phyloP scores from a whole-genome alignment of 371 early-diverging fungal genomes.

The Mucor mucedo region DNA sequence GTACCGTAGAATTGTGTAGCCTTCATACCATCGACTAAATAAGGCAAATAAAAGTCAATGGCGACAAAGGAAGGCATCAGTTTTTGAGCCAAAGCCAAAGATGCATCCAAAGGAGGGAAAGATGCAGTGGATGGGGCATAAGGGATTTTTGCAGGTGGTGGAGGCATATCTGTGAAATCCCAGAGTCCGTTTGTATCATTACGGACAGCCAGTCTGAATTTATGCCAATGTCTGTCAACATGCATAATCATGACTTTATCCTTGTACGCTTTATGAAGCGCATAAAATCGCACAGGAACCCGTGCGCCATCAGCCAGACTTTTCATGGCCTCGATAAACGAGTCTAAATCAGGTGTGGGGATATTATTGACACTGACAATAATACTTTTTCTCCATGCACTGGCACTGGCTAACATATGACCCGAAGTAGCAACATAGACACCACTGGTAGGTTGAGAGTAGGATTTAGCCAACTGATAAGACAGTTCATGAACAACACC shows the following conservation, averaged over 20 bases:
- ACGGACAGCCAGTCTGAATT: constrained; percentile 75
- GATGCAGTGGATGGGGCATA: constrained; percentile 67
- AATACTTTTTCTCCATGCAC: constrained; percentile 67
- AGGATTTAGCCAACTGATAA: constrained; percentile 86
- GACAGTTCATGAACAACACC: constrained; percentile 83
- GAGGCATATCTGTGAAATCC: constrained; percentile 77
- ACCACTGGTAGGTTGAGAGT: constrained; percentile 75
- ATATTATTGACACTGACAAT: constrained; percentile 73
- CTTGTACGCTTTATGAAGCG: constrained; percentile 68
- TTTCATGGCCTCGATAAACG: constrained; percentile 75
- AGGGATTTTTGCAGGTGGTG: constrained; percentile 55
- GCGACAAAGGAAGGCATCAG: constrained; percentile 77
- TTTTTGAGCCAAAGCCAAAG: constrained; percentile 63
- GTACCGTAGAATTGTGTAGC: constrained; percentile 71
- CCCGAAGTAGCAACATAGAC: constrained; percentile 85
- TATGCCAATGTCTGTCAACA: constrained; percentile 88
- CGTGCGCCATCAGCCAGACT: constrained; percentile 79
- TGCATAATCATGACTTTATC: constrained; percentile 82
- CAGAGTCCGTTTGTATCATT: constrained; percentile 82
- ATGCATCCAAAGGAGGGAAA: constrained; percentile 62
- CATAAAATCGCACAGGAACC: constrained; percentile 81
- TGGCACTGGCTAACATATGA: constrained; percentile 72
- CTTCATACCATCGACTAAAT: constrained; percentile 73
- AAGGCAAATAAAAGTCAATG: constrained; percentile 75
- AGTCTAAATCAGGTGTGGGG: constrained; percentile 80